Evolutionary conservation across 106 monocot species (phyloP), one percentile per base, ranked within the genome.

Genomic region (Xerophyta viscosa): DNA sequence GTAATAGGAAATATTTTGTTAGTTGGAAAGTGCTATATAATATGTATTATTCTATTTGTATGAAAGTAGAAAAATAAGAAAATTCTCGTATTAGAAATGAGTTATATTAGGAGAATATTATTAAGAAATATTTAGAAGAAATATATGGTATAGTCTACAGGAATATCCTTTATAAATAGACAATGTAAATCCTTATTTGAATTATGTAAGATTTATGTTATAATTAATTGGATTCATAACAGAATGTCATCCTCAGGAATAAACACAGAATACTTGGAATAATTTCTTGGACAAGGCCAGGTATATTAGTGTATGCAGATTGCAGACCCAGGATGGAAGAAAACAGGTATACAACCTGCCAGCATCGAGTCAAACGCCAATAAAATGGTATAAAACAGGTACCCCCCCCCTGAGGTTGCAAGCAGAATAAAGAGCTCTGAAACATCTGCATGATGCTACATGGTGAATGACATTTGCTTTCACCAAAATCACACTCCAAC

Each of bases 331-430:
- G 91, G 91, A 52, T 86, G 81, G 23, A 93, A 93, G 69, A 93
- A 93, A 21, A 93, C 93, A 7, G 93, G 93, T 31, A 93, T 80
- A 41, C 93, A 93, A 17, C 93, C 93, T 33, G 87, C 93, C 64
- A 93, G 25, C 83, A 93, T 88, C 0, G 87, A 77, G 48, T 93
- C 93, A 66, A 93, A 93, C 20, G 80, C 82, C 0, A 87, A 87
- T 36, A 87, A 64, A 46, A 87, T 66, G 0, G 93, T 87, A 24
- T 79, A 83, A 0, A 79, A 79, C 56, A n/a, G n/a, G n/a, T n/a
- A n/a, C n/a, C n/a, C n/a, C 83, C 88, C 21, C 88, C 88, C 44
- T 79, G 83, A 24, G 88, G 88, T 37, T 88, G 88, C 71, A 88
- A 66, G 48, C 88, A 88, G 52, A 88, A 88, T 22, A 83, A 46